These are phyloP conservation scores for Firmiana major DNA, from an alignment of 345 rosid genomes.

Conservation along the genomic window DNA sequence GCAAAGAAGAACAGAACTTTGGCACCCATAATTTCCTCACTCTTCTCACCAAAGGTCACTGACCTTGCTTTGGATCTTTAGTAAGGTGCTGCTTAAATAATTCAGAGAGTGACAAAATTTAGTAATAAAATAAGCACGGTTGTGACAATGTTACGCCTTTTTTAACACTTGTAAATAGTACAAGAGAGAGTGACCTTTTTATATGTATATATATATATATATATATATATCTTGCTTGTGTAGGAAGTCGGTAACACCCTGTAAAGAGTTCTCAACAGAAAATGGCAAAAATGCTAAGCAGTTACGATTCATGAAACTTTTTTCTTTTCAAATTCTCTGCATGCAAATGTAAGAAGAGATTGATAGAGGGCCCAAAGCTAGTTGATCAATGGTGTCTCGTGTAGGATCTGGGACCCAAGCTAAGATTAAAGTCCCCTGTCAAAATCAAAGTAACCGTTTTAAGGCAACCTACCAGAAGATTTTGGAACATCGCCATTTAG, in stretches of 20 bases:
- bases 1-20: conserved; percentile 40
- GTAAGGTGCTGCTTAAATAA: conserved; percentile 33
- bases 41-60: conserved; percentile 21
- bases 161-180: neutral
- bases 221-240: neutral
- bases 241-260: neutral
- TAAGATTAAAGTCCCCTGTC: too few species aligned
- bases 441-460: too few species aligned
- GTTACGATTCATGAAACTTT: too few species aligned
- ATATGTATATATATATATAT: too few species aligned
- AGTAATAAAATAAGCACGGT: neutral
- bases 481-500: too few species aligned
- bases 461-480: too few species aligned
- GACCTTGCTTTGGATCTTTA: conserved; percentile 8
- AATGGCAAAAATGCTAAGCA: neutral
- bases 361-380: too few species aligned
- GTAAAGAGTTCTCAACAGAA: neutral
- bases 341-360: too few species aligned
- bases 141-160: neutral
- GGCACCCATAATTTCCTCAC: conserved; percentile 35
- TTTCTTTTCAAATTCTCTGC: too few species aligned
- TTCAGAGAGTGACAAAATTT: conserved; percentile 4
- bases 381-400: too few species aligned
- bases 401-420: too few species aligned
- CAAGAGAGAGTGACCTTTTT: neutral